Base-by-base conservation (phyloP, 768 basidiomycete genomes). In the Kockovaella imperatae region DNA sequence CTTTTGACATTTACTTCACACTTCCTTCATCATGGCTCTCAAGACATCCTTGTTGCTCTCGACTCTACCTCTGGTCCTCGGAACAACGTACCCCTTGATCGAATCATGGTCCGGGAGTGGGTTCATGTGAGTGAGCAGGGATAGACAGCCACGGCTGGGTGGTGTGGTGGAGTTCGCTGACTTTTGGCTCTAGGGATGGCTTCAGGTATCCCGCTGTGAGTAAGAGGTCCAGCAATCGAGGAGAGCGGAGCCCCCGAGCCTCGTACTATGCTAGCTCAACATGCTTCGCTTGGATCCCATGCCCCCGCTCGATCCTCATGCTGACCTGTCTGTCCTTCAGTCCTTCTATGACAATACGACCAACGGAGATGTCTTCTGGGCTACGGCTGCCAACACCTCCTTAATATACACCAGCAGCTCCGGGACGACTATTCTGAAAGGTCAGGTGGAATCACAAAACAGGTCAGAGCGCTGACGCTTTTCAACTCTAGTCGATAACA, bases 341-440 rank as follows among this genome's bases (percentile, higher is more conserved):
- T 56, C 58, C 24, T 34, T 55, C 3, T 67, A 67, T 35, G 65
- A 67, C 51, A 67, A 67, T 47, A 67, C 65, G 4, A 67, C 65
- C 42, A 66, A 62, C 43, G 64, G 64, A 30, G 64, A 67, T 45
- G 52, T 54, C 4, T 67, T 67, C 49, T 67, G 64, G 64, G 64
- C 62, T 11, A 56, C 57, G 1, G 36, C 62, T n/a, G n/a, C 42
- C 8, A 63, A 67, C 38, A 57, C 56, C 20, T 54, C 53, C 11
- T 35, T 67, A 17, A 26, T 57, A 32, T 67, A 61, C 31, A 45
- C 53, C 20, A 62, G 52, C 14, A 40, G 46, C 7, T 35, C 45
- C 3, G 57, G 54, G 1, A 47, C 52, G 7, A 53, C 52, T n/a
- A 55, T 67, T 34, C 17, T 67, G 40, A 67, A 64, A 36, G 61